phyloP scores from a whole-genome alignment of 202 grass and related monocot species.

The Cymbopogon flexuosus region DNA sequence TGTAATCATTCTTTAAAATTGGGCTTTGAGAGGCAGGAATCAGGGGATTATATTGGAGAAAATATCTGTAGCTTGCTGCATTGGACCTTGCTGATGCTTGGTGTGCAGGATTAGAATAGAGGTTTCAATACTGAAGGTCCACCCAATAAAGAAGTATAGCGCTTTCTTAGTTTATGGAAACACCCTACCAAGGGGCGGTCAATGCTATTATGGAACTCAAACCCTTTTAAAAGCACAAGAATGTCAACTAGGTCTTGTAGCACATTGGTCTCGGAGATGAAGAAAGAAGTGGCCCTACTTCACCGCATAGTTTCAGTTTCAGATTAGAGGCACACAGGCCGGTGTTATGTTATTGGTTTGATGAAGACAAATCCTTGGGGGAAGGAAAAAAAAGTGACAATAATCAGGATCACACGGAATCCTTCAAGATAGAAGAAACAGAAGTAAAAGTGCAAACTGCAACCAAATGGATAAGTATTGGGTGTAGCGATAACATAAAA shows the following conservation, averaged over 20 bases:
- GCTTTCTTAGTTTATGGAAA: not conserved
- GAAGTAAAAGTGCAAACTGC: not conserved
- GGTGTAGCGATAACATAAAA: not conserved
- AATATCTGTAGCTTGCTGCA: not conserved
- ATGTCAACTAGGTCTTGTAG: not conserved
- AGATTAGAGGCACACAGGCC: not conserved
- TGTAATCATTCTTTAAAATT: not conserved
- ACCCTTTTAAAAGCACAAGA: not conserved
- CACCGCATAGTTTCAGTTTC: not conserved
- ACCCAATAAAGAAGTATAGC: not conserved
- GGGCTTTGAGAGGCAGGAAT: not conserved
- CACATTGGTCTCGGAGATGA: not conserved
- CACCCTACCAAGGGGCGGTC: slow-evolving; percentile 7
- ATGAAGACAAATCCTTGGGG: not conserved
- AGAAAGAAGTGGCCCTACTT: not conserved
- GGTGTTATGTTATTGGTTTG: not conserved
- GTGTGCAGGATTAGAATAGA: not conserved
- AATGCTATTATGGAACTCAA: slow-evolving; percentile 25
- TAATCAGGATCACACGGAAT: not conserved
- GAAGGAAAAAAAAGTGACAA: not conserved
- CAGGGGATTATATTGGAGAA: not conserved
- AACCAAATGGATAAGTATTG: not conserved
- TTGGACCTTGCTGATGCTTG: not conserved
- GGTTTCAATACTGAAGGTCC: not conserved
- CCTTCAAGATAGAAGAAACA: no score